Evolutionary conservation across 2,329 filamentous ascomycete species (phyloP).

Genomic region (Aspergillus sp.): DNA sequence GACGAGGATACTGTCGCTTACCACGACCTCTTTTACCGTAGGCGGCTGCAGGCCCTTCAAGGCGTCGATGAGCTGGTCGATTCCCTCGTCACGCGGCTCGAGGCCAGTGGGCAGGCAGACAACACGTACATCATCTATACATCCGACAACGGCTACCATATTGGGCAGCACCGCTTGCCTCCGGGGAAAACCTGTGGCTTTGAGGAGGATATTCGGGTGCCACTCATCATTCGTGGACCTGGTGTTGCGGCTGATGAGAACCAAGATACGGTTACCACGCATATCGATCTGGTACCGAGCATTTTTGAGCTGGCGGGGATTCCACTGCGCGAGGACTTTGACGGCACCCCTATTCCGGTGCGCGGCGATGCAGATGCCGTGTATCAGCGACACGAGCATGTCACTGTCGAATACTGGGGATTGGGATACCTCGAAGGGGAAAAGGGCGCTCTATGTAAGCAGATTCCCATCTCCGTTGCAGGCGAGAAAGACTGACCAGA

Average conservation of each 20-base stretch:
- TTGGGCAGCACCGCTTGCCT: slow-evolving; percentile 61
- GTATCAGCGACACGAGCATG: slow-evolving; percentile 52
- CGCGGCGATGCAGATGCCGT: slow-evolving; percentile 24
- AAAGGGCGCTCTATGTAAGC: slow-evolving; percentile 11
- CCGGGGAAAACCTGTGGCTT: slow-evolving; percentile 63
- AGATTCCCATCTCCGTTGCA: not conserved
- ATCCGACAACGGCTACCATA: slow-evolving; percentile 64
- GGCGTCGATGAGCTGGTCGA: slow-evolving; percentile 60
- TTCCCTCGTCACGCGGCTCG: slow-evolving; percentile 46
- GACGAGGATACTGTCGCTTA: slow-evolving; percentile 53
- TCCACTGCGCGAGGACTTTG: slow-evolving; percentile 54
- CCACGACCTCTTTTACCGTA: slow-evolving; percentile 57
- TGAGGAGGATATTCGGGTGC: slow-evolving; percentile 22
- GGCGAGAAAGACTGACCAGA: not conserved
- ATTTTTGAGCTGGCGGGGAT: slow-evolving; percentile 50
- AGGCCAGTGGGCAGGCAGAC: slow-evolving; percentile 46
- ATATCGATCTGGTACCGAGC: slow-evolving; percentile 61
- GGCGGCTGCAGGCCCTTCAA: slow-evolving; percentile 55
- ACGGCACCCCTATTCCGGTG: slow-evolving; percentile 57
- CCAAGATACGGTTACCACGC: slow-evolving; percentile 11
- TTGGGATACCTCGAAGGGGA: slow-evolving; percentile 22
- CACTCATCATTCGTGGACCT: slow-evolving; percentile 18
- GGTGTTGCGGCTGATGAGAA: slow-evolving; percentile 1
- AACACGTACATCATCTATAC: slow-evolving; percentile 64
- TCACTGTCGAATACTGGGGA: slow-evolving; percentile 64